phyloP scores from a whole-genome alignment of 352 stramenopile species.

The Phytopythium mirpurense region DNA sequence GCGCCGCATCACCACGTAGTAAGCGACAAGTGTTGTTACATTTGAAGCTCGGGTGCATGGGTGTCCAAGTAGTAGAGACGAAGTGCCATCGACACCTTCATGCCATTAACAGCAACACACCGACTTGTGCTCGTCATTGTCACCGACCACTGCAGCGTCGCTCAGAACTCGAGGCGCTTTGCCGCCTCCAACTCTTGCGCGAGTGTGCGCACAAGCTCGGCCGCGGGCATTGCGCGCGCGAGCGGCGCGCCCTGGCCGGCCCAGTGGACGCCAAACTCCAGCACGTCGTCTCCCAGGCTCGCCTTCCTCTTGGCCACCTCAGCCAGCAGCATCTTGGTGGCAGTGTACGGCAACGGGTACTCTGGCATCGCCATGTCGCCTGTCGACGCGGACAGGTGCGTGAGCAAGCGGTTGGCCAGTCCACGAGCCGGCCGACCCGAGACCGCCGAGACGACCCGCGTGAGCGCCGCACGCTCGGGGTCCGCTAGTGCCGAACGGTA shows the following conservation, averaged over 20 bases:
- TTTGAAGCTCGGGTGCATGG: too few relatives aligned
- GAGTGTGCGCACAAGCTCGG: conserved; percentile 3
- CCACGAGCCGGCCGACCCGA: conserved; percentile 39
- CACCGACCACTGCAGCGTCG: too few relatives aligned
- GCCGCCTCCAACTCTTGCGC: background rate
- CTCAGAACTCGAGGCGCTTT: too few relatives aligned
- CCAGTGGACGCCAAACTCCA: conserved; percentile 2
- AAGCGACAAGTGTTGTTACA: too few relatives aligned
- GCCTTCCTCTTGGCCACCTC: background rate
- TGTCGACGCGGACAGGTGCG: background rate
- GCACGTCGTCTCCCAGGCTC: background rate
- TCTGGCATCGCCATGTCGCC: conserved; percentile 1
- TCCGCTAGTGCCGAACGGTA: conserved; percentile 23
- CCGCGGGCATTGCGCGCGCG: background rate
- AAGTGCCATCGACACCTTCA: too few relatives aligned
- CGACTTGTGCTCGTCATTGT: too few relatives aligned
- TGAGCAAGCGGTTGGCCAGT: conserved; percentile 18
- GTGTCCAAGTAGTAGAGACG: too few relatives aligned
- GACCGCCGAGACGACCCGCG: conserved; percentile 24
- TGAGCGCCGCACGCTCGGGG: conserved; percentile 12
- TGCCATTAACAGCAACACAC: too few relatives aligned
- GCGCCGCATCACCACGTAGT: too few relatives aligned
- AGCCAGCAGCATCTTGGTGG: conserved; percentile 4
- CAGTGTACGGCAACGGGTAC: conserved; percentile 6
- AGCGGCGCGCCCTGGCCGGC: conserved; percentile 3